Percentiles rank a stretch among this genome's conserved stretches.
These are phyloP conservation scores for Elongisporangium undulatum DNA, from an alignment of 352 stramenopile species.

Conservation along the genomic window DNA sequence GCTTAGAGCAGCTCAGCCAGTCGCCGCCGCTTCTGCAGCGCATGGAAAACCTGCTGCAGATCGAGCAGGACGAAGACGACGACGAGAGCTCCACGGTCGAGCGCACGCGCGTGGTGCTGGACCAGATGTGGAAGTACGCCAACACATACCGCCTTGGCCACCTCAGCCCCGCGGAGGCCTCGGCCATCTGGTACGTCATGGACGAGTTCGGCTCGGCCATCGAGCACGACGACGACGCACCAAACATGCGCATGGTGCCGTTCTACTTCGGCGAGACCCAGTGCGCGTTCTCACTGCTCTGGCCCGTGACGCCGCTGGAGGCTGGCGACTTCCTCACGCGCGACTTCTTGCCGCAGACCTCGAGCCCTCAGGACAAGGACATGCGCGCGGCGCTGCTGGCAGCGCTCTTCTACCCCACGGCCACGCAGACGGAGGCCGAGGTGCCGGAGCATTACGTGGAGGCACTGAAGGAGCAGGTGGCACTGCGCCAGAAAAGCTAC, in stretches of 20 bases:
- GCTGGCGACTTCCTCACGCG: slow-evolving; percentile 38
- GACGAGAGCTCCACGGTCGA: slow-evolving; percentile 12
- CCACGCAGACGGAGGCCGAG: slow-evolving; percentile 8
- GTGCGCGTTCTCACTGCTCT: slow-evolving; percentile 48
- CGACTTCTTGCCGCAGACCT: slow-evolving; percentile 35
- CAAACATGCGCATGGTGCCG: slow-evolving; percentile 45
- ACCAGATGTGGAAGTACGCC: slow-evolving; percentile 40
- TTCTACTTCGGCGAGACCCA: slow-evolving; percentile 39
- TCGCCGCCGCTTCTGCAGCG: slow-evolving; percentile 29
- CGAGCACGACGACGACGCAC: slow-evolving; percentile 27
- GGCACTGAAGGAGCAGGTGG: slow-evolving; percentile 21
- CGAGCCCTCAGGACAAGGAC: slow-evolving; percentile 12
- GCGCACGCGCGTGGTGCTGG: slow-evolving; percentile 20
- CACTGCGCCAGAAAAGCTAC: slow-evolving; percentile 22
- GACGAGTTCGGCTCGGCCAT: slow-evolving; percentile 53
- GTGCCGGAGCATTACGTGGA: slow-evolving; percentile 20
- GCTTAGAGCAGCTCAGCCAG: slow-evolving; percentile 21
- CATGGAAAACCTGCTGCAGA: slow-evolving; percentile 47
- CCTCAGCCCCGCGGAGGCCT: slow-evolving; percentile 30
- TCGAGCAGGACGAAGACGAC: slow-evolving; percentile 15
- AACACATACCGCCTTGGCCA: slow-evolving; percentile 49
- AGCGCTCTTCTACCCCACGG: slow-evolving; percentile 36
- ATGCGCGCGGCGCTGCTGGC: slow-evolving; percentile 32
- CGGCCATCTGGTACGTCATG: slow-evolving; percentile 57
- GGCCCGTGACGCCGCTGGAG: slow-evolving; percentile 35